Evolutionary conservation across 345 rosid species (phyloP).

Genomic region (Linum tenue): DNA sequence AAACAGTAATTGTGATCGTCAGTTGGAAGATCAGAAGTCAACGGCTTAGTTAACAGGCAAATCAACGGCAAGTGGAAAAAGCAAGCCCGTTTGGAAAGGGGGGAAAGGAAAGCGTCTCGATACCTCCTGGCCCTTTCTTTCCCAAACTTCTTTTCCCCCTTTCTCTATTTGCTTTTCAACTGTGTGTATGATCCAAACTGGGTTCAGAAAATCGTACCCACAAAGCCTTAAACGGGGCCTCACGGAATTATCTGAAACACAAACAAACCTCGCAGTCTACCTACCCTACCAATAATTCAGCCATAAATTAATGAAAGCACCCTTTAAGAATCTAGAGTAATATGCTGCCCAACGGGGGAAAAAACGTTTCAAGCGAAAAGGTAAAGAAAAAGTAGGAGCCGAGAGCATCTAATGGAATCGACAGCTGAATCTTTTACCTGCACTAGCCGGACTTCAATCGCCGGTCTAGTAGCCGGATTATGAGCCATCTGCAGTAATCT

Average conservation of each 20-base stretch:
- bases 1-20: too few species aligned
- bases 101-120: too few species aligned
- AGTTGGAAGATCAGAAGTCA: too few species aligned
- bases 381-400: slow-evolving; percentile 5
- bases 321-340: slow-evolving; percentile 11
- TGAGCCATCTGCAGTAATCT: slow-evolving; percentile 42
- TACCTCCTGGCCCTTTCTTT: too few species aligned
- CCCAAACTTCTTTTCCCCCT: too few species aligned
- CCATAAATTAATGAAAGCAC: slow-evolving; percentile 1
- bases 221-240: not conserved
- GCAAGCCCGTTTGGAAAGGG: too few species aligned
- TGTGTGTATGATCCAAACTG: not conserved
- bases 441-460: slow-evolving; percentile 51
- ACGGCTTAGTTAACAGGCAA: too few species aligned
- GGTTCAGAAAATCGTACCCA: not conserved
- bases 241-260: not conserved
- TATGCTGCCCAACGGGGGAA: slow-evolving; percentile 5
- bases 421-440: slow-evolving; percentile 29
- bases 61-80: too few species aligned
- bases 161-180: too few species aligned
- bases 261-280: not conserved
- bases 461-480: slow-evolving; percentile 43
- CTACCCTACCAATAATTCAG: slow-evolving; percentile 12
- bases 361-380: not conserved
- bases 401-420: not conserved